Base-by-base conservation (phyloP, 2,329 filamentous ascomycete species). In the Penicillium sp. region DNA sequence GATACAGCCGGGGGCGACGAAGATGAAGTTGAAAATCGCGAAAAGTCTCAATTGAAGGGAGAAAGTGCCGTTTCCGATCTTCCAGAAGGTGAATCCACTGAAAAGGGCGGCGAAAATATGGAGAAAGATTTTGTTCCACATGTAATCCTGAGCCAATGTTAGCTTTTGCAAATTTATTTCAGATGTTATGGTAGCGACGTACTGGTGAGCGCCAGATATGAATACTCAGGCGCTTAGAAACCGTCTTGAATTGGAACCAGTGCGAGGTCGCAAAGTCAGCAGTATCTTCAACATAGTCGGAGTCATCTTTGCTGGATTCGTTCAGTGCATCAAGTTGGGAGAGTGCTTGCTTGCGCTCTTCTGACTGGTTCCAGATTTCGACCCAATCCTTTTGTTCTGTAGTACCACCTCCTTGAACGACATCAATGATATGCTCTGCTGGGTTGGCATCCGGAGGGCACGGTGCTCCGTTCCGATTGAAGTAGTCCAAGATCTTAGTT, bases 61-160 rank as follows among this genome's bases (percentile, higher is more conserved):
- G 12, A 64, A 69, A 0, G 78, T 70, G 0, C 70, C 73, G 45
- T 76, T 62, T 1, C 77, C 78, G 24, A 83, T 72, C 63, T 74
- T 76, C 78, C 79, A 83, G 60, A 82, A 83, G 0, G 76, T 75
- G 55, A 83, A 83, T 1, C 79, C 80, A 59, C 79, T 81, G 67
- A 82, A 80, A 0, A 83, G 71, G 0, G 75, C 77, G 0, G 73
- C 74, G 13, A 70, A 67, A 21, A 82, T 67, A 58, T 83, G 79
- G 1, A 83, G 68, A 0, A 71, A 66, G 1, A 75, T 62, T 43
- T 75, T 75, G 60, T 75, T 74, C 65, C 72, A 72, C 52, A 73
- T 63, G 48, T 75, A 75, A 22, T 70, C 68, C 59, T 67, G 28
- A 3, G 2, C 13, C 4, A n/a, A 4, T 1, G n/a, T 50, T 29